Conservation (phyloP, 441 rosid species). For the Populus hybrid region DNA sequence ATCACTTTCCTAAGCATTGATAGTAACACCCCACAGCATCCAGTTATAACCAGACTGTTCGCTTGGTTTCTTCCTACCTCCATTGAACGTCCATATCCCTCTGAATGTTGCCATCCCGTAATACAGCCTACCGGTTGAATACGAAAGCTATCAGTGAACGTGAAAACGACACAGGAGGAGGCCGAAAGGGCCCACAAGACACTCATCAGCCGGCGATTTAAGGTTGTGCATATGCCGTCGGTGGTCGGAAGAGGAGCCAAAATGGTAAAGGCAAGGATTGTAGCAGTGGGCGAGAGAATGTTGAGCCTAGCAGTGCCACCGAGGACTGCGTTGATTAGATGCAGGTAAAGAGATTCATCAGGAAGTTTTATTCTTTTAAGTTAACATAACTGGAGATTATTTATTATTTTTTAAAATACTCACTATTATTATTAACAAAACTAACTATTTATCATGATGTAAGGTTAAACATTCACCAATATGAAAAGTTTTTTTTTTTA, state of each 20-base stretch:
- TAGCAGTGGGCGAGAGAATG: too few relatives aligned
- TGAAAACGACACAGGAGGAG: conserved; percentile 39
- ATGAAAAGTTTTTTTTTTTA: too few relatives aligned
- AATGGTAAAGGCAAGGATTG: conserved; percentile 47
- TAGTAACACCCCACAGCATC: conserved; percentile 41
- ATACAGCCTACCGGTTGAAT: conserved; percentile 33
- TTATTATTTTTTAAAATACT: too few relatives aligned
- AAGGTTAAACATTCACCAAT: too few relatives aligned
- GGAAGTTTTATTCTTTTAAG: conserved; percentile 14
- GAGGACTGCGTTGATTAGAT: conserved; percentile 40
- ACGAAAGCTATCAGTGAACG: conserved; percentile 44
- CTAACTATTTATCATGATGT: too few relatives aligned
- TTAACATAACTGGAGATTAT: neutral
- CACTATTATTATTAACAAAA: too few relatives aligned
- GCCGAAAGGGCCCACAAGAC: conserved; percentile 24
- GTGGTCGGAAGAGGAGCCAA: conserved; percentile 47
- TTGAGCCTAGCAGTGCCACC: conserved; percentile 48
- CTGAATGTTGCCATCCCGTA: conserved; percentile 41
- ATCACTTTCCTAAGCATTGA: conserved; percentile 37
- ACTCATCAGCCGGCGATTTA: conserved; percentile 41
- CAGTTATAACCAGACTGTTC: conserved; percentile 32
- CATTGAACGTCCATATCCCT: conserved; percentile 49
- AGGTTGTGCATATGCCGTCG: conserved; percentile 32
- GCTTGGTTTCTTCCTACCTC: conserved; percentile 34
- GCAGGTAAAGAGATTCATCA: conserved; percentile 37